These are phyloP conservation scores for Mycogone perniciosa DNA, from an alignment of 2,329 filamentous ascomycete species.

Conservation along the genomic window DNA sequence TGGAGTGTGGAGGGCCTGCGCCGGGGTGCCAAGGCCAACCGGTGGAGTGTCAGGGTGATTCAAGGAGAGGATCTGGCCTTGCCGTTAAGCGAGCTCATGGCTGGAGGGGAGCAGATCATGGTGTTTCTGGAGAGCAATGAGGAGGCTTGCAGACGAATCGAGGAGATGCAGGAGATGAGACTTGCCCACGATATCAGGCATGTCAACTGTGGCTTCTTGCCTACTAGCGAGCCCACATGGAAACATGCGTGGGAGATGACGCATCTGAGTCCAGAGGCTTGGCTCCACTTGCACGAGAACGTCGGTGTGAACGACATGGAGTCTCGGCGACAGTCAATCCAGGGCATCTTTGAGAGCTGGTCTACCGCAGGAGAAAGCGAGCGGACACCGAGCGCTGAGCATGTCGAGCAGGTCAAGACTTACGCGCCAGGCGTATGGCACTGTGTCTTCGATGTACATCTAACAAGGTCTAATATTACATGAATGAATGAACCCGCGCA, in stretches of 20 bases:
- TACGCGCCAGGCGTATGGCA: constrained; percentile 65
- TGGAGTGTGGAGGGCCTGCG: constrained; percentile 80
- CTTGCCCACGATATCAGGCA: constrained; percentile 40
- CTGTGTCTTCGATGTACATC: constrained; percentile 59
- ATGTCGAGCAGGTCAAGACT: constrained; percentile 62
- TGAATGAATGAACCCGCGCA: background rate
- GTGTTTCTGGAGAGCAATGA: constrained; percentile 66
- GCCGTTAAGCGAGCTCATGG: constrained; percentile 32
- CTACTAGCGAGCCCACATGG: constrained; percentile 52
- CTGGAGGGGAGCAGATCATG: constrained; percentile 49
- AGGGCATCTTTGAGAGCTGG: constrained; percentile 39
- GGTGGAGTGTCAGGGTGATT: constrained; percentile 56
- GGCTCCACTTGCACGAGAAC: constrained; percentile 64
- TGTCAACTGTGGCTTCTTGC: constrained; percentile 59
- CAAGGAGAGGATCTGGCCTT: constrained; percentile 31
- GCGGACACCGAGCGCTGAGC: constrained; percentile 34
- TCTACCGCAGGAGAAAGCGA: constrained; percentile 13
- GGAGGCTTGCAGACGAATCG: constrained; percentile 40
- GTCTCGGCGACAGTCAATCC: constrained; percentile 40
- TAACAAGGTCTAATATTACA: constrained; percentile 29
- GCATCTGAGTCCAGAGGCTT: constrained; percentile 31
- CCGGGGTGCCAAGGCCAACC: constrained; percentile 65
- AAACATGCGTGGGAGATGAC: constrained; percentile 42
- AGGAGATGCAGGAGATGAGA: constrained; percentile 30
- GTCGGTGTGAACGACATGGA: constrained; percentile 50